Percentiles rank a stretch among this genome's conserved stretches.
phyloP scores from a whole-genome alignment of 2,329 filamentous ascomycete species.

The Helotiales sp. region DNA sequence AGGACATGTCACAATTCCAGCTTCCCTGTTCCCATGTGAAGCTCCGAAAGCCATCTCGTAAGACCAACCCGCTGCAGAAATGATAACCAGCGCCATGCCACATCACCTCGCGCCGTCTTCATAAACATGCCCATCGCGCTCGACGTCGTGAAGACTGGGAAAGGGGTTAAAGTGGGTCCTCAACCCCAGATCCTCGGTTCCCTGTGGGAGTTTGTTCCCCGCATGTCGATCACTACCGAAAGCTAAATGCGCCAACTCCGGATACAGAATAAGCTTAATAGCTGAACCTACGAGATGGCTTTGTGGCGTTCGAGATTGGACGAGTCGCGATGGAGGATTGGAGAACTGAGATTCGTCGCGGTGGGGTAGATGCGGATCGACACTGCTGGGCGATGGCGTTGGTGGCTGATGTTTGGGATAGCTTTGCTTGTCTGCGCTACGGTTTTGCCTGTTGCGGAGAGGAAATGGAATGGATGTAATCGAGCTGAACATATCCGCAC shows the following conservation, averaged over 20 bases:
- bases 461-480: background rate
- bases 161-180: constrained; percentile 3
- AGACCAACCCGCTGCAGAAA: background rate
- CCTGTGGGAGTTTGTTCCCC: constrained; percentile 11
- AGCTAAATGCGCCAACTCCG: constrained; percentile 10
- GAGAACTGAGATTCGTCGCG: background rate
- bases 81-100: background rate
- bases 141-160: background rate
- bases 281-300: background rate
- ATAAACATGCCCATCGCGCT: background rate
- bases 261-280: constrained; percentile 24
- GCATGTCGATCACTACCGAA: constrained; percentile 26
- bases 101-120: background rate
- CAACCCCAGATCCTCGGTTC: constrained; percentile 11
- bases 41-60: background rate
- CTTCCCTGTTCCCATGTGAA: background rate
- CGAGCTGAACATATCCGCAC: background rate
- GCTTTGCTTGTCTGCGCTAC: background rate
- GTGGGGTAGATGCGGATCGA: constrained; percentile 2
- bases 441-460: background rate
- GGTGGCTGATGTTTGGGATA: background rate
- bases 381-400: constrained; percentile 7
- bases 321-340: background rate
- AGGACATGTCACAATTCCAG: background rate
- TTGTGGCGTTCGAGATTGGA: background rate